Evolutionary conservation across 116 monocot genomes (phyloP).

Genomic region (Dioscorea cayenensis): DNA sequence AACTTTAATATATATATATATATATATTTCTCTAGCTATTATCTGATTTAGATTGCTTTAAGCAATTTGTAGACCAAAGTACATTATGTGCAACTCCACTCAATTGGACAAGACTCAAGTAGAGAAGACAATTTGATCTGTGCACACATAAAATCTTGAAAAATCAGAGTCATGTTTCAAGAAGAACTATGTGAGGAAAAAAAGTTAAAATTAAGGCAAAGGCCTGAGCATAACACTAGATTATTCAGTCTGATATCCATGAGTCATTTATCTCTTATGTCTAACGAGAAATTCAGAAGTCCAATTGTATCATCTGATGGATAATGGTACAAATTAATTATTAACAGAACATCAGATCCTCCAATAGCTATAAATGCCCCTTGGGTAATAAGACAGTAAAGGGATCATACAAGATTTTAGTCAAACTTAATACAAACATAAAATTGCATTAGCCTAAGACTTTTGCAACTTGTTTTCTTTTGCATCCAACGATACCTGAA

Average conservation of each 20-base stretch:
- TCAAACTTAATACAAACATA: too few species aligned
- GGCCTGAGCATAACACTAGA: neutral
- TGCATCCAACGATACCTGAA: too few species aligned
- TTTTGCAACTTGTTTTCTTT: too few species aligned
- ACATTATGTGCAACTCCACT: constrained; percentile 6
- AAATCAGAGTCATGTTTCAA: constrained; percentile 2
- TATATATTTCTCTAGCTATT: neutral
- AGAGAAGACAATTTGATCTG: neutral
- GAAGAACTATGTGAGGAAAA: constrained; percentile 9
- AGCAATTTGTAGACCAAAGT: neutral
- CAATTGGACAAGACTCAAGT: constrained; percentile 7
- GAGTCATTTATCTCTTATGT: neutral
- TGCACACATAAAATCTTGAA: constrained; percentile 4
- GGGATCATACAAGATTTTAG: too few species aligned
- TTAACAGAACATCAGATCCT: too few species aligned
- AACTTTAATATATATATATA: neutral
- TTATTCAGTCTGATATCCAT: neutral
- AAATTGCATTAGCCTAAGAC: too few species aligned
- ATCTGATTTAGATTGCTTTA: neutral
- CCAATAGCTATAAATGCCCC: too few species aligned
- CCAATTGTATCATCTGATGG: neutral
- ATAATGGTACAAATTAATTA: neutral
- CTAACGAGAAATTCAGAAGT: neutral
- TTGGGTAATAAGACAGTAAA: too few species aligned
- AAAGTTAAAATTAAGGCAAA: neutral